Evolutionary conservation across 768 basidiomycete genomes (phyloP).

Genomic region (Termitomyces sp.): DNA sequence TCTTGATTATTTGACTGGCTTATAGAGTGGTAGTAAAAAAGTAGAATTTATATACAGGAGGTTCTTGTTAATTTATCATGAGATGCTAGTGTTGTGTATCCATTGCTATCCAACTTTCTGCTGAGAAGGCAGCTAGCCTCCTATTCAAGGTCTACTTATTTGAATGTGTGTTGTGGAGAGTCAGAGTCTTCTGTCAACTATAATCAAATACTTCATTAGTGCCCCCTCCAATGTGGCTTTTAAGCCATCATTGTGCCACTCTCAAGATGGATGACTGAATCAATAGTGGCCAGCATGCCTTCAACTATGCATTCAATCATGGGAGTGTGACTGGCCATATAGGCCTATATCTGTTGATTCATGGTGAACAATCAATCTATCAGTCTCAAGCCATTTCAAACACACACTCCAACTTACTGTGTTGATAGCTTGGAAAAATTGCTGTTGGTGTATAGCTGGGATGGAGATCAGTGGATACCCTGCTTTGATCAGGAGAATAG

Average conservation of each 20-base stretch:
- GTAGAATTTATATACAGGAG: no score
- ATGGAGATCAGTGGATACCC: slow-evolving; percentile 31
- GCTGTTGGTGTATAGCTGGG: slow-evolving; percentile 16
- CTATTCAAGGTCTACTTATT: no score
- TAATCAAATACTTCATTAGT: background rate
- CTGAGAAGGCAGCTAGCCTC: no score
- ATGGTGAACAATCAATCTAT: background rate
- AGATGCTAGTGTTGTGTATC: no score
- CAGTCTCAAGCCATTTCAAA: background rate
- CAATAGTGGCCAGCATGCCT: background rate
- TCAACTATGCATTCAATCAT: background rate
- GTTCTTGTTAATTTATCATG: no score
- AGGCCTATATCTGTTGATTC: background rate
- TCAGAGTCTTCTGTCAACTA: no score
- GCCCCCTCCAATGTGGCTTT: no score
- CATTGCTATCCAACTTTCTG: no score
- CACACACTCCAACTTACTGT: slow-evolving; percentile 16
- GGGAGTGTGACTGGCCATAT: background rate
- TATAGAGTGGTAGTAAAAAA: no score
- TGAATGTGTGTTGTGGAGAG: no score
- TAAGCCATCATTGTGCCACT: no score
- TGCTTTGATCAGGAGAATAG: slow-evolving; percentile 26
- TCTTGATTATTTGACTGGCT: no score
- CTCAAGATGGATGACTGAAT: background rate
- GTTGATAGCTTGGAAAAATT: slow-evolving; percentile 24